Conservation (phyloP, 129 eudicot genomes). For the Gnaphalium uliginosum region DNA sequence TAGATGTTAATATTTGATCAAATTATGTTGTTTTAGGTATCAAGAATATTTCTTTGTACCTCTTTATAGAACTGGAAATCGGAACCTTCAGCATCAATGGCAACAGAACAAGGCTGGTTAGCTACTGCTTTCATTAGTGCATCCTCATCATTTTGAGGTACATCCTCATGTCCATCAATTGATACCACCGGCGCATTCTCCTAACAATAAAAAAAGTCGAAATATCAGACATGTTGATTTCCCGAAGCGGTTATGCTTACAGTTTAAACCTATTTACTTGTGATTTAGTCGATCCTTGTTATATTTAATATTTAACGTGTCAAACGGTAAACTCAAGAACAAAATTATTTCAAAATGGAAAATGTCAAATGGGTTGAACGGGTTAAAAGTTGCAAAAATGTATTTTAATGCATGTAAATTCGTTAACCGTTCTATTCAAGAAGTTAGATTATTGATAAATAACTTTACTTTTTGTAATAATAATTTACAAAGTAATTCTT, state of each 20-base stretch:
- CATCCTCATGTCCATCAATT: slow-evolving; percentile 84
- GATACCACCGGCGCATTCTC: slow-evolving; percentile 60
- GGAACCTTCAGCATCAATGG: slow-evolving; percentile 75
- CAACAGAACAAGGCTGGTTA: slow-evolving; percentile 75
- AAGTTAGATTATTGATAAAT: too few species aligned
- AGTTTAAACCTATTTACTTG: too few species aligned
- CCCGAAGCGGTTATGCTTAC: not conserved
- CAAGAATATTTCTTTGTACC: slow-evolving; percentile 44
- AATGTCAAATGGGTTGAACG: too few species aligned
- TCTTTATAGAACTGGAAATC: slow-evolving; percentile 89
- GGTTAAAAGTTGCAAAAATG: too few species aligned
- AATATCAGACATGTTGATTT: not conserved
- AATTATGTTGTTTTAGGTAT: slow-evolving; percentile 12
- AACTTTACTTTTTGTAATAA: not conserved
- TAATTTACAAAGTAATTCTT: not conserved
- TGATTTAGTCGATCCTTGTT: too few species aligned
- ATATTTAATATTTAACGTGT: too few species aligned
- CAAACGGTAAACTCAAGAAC: too few species aligned
- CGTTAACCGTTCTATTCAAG: too few species aligned
- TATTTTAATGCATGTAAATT: too few species aligned
- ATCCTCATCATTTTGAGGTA: slow-evolving; percentile 68
- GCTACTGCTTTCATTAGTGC: slow-evolving; percentile 86
- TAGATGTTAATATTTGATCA: not conserved
- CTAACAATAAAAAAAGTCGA: slow-evolving; percentile 31
- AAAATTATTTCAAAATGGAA: too few species aligned